Evolutionary conservation across 495 filamentous ascomycete species (phyloP), one percentile per base, ranked within the genome.

Genomic region (Jackrogersella minutella): DNA sequence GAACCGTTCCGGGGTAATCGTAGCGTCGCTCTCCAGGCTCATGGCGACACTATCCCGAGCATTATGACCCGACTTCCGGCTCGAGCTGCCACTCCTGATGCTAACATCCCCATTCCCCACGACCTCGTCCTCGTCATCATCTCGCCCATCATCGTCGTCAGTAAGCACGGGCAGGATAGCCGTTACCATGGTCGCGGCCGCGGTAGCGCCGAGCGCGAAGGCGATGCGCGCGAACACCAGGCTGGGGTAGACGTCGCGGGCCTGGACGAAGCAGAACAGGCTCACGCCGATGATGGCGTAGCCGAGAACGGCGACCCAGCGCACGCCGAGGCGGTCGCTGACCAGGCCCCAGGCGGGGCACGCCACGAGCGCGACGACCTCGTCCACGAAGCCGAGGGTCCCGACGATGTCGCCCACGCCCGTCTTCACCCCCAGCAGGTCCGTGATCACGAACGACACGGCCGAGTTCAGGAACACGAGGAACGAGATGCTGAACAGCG

Each of bases 401-500:
- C 95, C 95, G 16, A 97, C 93, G 3, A 92, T 88, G 80, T 97
- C 88, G 28, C 95, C 95, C 24, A 97, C 91, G 50, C 86, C 85
- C 44, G 87, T 75, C 69, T 85, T 85, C 36, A 92, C 80, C 44
- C 91, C 91, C 56, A 99, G 87, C 34, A 96, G 81, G 76, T 97
- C 91, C 6, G 93, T 97, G 64, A 98, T 90, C 51, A 98, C 92
- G 77, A 98, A 99, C 30, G 92, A 94, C 58, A 98, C 81, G 69
- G 90, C 90, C 68, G 90, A 90, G 79, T 98, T 99, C 67, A 99
- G 88, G 81, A 97, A 99, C 47, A 99, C 95, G 55, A 99, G 87
- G 80, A 98, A 97, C 31, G 91, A 90, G 70, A 99, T 99, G 68
- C 90, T 94, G 81, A 97, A 97, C 21, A 97, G 89, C 49, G 92